Base-by-base conservation (phyloP, 352 stramenopile genomes). In the Globisporangium paroecandrum region DNA sequence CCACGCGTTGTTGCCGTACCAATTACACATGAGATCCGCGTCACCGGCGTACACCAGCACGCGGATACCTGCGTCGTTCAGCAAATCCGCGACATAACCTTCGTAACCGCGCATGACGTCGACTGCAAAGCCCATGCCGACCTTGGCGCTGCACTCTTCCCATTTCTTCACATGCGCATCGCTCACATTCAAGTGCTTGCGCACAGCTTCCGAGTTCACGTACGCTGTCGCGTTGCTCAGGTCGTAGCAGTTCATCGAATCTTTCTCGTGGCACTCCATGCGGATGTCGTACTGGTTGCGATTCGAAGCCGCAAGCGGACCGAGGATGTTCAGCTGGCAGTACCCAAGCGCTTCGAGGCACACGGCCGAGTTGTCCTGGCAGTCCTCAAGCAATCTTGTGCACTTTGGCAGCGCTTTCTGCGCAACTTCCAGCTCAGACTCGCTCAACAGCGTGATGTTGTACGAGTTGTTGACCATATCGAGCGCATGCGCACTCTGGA, bases 11-110 rank as follows among this genome's bases (percentile, higher is more conserved):
- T 97, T 97, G 46, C 93, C 95, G 54, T 98, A 66, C 77, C 94
- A 98, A 70, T 98, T 98, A 77, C 89, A 97, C 69, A 98, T 97
- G 67, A 97, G 97, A 70, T 98, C 95, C 18, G 88, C 76, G 74
- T 98, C 94, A 63, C 95, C 95, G 20, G 91, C 89, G 76, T 98
- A 98, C 58, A 98, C 94, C 27, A 98, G 77, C 18, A 96, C 89
- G 10, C 75, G 76, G 27, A 83, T 58, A 20, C 36, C 57, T 20
- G 27, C 27, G 10, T 71, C 69, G 7, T 80, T 66, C 4, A 98
- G 75, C 66, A 98, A 69, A 25, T 93, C 84, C 4, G 75, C 74
- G 29, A 97, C 67, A 38, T 79, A 66, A 90, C 97, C 47, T 93
- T 81, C 65, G 93, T 90, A 87, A 97, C 97, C 82, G 79, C 96